phyloP scores from a whole-genome alignment of 177 flowering plant species.

The Vitis hybrid region DNA sequence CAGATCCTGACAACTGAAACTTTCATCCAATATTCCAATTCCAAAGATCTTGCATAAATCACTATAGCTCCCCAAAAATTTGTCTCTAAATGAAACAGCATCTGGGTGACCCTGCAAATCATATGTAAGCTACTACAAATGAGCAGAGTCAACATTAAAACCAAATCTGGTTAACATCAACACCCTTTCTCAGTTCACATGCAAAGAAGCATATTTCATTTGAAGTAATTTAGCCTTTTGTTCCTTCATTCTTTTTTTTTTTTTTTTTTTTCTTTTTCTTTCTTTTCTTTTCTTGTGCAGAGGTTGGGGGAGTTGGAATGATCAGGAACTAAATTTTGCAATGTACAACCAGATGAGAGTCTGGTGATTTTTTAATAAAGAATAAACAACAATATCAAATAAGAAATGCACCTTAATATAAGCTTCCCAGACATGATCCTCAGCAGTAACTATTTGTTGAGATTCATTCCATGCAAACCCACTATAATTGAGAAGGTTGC shows the following conservation, averaged over 20 bases:
- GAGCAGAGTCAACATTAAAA: too few species aligned
- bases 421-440: conserved; percentile 38
- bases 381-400: neutral
- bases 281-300: too few species aligned
- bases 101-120: conserved; percentile 47
- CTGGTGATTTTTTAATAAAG: too few species aligned
- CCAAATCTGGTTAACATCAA: too few species aligned
- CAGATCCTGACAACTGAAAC: conserved; percentile 11
- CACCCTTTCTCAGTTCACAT: too few species aligned
- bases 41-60: conserved; percentile 41
- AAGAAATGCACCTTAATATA: conserved; percentile 33
- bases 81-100: conserved; percentile 26
- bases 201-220: too few species aligned
- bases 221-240: too few species aligned
- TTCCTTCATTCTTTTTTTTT: too few species aligned
- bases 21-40: conserved; percentile 14
- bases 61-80: conserved; percentile 18
- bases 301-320: too few species aligned
- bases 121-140: neutral
- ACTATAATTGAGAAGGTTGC: conserved; percentile 25
- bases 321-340: too few species aligned
- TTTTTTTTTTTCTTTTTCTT: too few species aligned
- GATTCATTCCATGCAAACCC: conserved; percentile 43
- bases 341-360: too few species aligned
- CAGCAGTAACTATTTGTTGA: conserved; percentile 29